Conservation (phyloP, 208 protist genomes). For the Herpetomonas tarakana region DNA sequence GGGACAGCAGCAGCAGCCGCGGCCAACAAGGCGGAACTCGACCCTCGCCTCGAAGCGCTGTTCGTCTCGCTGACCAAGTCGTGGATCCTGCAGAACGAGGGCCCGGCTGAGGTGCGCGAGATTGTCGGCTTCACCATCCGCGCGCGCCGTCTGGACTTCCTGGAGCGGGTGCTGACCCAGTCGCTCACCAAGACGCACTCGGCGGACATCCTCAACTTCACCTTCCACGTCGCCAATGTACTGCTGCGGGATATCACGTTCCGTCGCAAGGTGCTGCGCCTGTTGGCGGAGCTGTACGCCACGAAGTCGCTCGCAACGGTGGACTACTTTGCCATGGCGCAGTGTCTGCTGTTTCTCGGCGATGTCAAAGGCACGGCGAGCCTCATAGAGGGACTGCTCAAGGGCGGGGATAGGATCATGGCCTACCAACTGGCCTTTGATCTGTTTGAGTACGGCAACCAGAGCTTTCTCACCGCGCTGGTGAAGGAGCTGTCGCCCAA, state of each 20-base stretch:
- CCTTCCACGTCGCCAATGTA: slow-evolving; percentile 84
- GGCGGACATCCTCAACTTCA: slow-evolving; percentile 90
- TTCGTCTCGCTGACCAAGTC: slow-evolving; percentile 73
- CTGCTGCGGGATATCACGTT: slow-evolving; percentile 82
- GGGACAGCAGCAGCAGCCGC: slow-evolving; percentile 8
- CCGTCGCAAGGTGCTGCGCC: slow-evolving; percentile 79
- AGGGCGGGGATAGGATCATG: slow-evolving; percentile 44
- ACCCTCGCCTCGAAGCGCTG: slow-evolving; percentile 79
- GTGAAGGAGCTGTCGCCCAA: slow-evolving; percentile 34
- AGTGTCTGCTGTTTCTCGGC: slow-evolving; percentile 95
- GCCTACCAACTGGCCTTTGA: slow-evolving; percentile 90
- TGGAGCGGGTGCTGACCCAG: slow-evolving; percentile 78
- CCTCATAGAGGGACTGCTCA: slow-evolving; percentile 81
- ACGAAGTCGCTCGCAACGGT: slow-evolving; percentile 43
- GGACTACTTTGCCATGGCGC: slow-evolving; percentile 92
- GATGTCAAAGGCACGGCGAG: slow-evolving; percentile 78
- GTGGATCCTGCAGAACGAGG: slow-evolving; percentile 77
- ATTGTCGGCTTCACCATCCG: slow-evolving; percentile 89
- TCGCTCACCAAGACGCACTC: slow-evolving; percentile 55
- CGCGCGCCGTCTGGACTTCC: slow-evolving; percentile 79
- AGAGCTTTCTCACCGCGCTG: slow-evolving; percentile 83
- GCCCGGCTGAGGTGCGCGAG: slow-evolving; percentile 65
- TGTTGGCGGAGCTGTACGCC: slow-evolving; percentile 87
- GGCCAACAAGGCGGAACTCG: slow-evolving; percentile 35
- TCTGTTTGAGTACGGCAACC: slow-evolving; percentile 83